phyloP scores from a whole-genome alignment of 306 rosid species.

The Sicyos baderoa region DNA sequence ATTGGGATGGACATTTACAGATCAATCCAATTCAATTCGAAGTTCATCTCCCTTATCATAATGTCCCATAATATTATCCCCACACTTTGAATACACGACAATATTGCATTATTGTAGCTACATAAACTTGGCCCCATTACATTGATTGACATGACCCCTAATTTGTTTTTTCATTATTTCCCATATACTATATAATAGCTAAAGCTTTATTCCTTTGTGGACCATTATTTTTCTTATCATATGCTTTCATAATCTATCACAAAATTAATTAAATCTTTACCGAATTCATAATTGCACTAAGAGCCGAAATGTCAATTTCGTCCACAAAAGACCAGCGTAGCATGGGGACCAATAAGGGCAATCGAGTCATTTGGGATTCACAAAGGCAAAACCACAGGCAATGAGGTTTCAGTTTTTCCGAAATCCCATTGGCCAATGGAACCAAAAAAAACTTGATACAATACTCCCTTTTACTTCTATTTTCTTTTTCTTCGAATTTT shows the following conservation, averaged over 20 bases:
- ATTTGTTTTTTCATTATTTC: background rate
- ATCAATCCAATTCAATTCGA: background rate
- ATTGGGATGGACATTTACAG: background rate
- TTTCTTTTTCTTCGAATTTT: no score
- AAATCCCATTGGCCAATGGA: background rate
- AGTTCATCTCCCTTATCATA: constrained; percentile 12
- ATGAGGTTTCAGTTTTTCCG: background rate
- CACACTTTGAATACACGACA: background rate
- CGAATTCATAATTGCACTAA: background rate
- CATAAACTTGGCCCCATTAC: background rate
- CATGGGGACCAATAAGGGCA: background rate
- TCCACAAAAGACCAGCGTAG: background rate
- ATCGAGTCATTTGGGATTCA: background rate
- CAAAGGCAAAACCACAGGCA: constrained; percentile 4
- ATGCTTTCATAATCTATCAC: background rate
- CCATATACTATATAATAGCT: background rate
- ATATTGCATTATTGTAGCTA: background rate
- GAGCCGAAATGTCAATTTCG: background rate
- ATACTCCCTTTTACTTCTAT: no score
- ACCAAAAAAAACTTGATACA: background rate
- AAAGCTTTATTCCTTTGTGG: background rate
- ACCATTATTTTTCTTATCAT: background rate
- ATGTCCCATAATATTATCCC: background rate
- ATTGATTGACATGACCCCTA: constrained; percentile 11
- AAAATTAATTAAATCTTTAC: background rate